These are phyloP conservation scores for Penicillium paradoxum DNA, from an alignment of 495 filamentous ascomycete genomes.

Conservation along the genomic window DNA sequence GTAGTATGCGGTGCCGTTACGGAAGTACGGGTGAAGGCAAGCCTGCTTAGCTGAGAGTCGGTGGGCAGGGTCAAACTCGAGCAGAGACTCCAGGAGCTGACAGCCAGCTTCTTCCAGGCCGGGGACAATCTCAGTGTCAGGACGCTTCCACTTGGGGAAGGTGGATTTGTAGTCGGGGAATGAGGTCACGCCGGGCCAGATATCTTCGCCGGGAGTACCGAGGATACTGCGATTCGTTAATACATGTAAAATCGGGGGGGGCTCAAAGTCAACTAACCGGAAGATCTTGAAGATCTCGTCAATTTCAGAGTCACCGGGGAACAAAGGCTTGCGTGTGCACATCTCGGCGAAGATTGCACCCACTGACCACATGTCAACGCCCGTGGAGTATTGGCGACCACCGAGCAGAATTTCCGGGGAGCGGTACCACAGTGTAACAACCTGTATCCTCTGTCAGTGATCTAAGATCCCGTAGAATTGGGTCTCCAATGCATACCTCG, in stretches of 20 bases:
- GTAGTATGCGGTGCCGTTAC: conserved; percentile 55
- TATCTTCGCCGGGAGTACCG: conserved; percentile 81
- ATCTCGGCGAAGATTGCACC: conserved; percentile 99
- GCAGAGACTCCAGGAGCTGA: conserved; percentile 83
- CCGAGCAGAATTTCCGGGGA: conserved; percentile 97
- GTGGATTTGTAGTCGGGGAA: conserved; percentile 97
- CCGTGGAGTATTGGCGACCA: conserved; percentile 95
- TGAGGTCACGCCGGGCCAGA: conserved; percentile 94
- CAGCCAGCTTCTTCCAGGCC: conserved; percentile 70
- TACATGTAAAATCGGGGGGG: not conserved
- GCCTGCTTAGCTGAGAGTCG: conserved; percentile 96
- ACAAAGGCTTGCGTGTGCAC: conserved; percentile 96
- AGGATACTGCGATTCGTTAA: conserved; percentile 56
- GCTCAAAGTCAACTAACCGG: conserved; percentile 50
- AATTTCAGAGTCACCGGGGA: conserved; percentile 98
- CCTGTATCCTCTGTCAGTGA: conserved; percentile 39
- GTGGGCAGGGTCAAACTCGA: conserved; percentile 91
- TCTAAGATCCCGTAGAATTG: not conserved
- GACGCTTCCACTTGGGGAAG: conserved; percentile 93
- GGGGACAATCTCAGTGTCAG: conserved; percentile 54
- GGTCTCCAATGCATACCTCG: conserved; percentile 51
- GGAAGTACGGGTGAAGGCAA: conserved; percentile 88
- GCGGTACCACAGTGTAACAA: conserved; percentile 98
- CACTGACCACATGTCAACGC: conserved; percentile 99
- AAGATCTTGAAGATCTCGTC: conserved; percentile 99